Conservation (phyloP, 1,284 basidiomycete species). For the Apiotrichum mycotoxinovorans region DNA sequence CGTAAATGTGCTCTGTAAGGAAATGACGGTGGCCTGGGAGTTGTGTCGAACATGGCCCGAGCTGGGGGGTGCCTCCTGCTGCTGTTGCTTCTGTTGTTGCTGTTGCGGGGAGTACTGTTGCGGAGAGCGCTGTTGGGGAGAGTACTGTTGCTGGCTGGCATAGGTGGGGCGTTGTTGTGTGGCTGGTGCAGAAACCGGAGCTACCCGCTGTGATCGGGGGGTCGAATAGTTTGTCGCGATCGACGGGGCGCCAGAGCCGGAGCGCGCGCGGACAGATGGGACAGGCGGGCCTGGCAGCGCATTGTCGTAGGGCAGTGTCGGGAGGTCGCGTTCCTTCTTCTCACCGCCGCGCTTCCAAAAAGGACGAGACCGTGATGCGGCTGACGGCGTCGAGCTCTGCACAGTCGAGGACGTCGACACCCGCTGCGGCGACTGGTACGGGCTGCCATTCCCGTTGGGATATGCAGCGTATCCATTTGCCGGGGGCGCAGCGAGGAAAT, state of each 20-base stretch:
- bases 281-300: not conserved
- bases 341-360: not conserved
- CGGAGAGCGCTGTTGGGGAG: not conserved
- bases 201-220: not conserved
- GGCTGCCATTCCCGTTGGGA: not conserved
- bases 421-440: not conserved
- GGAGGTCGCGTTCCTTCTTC: not conserved
- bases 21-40: conserved; percentile 16
- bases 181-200: not conserved
- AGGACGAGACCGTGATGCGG: not conserved
- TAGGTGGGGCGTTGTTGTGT: not conserved
- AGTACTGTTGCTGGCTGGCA: not conserved
- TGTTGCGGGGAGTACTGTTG: not conserved
- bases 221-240: not conserved
- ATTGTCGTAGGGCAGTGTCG: not conserved
- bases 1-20: conserved; percentile 16
- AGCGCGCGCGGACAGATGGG: not conserved
- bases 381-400: not conserved
- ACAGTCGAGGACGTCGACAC: not conserved
- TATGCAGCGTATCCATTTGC: not conserved
- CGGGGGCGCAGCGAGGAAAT: not conserved
- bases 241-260: not conserved
- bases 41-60: not conserved
- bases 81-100: not conserved
- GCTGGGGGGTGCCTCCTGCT: not conserved